Evolutionary conservation across 306 rosid genomes (phyloP).

Genomic region (Acacia crassicarpa): DNA sequence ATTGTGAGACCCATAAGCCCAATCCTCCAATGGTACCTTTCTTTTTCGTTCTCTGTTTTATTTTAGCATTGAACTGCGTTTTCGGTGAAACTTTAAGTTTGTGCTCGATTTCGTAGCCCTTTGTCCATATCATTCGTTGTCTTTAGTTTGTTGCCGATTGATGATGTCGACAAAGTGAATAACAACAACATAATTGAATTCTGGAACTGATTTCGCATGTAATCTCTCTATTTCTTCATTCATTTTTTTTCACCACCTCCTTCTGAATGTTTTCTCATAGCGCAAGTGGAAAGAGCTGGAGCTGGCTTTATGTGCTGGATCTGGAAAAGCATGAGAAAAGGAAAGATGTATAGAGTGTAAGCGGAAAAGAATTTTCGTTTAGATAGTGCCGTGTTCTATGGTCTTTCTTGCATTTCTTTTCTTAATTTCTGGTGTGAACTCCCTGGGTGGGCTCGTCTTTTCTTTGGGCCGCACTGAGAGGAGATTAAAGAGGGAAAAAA

Average conservation of each 20-base stretch:
- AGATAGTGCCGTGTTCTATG: conserved; percentile 59
- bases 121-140: background rate
- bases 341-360: conserved; percentile 34
- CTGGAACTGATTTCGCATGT: background rate
- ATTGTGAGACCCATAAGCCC: conserved; percentile 64
- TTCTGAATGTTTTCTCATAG: conserved; percentile 35
- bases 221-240: conserved; percentile 2
- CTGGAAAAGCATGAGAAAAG: conserved; percentile 49
- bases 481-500: conserved; percentile 39
- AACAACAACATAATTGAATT: background rate
- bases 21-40: conserved; percentile 64
- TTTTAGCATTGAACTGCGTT: background rate
- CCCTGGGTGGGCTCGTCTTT: conserved; percentile 42
- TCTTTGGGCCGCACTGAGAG: conserved; percentile 47
- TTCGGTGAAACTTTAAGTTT: background rate
- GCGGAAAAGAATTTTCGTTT: conserved; percentile 37
- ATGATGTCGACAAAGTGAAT: conserved; percentile 6
- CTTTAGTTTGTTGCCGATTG: conserved; percentile 3
- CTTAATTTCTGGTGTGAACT: conserved; percentile 32
- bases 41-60: background rate
- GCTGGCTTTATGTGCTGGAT: conserved; percentile 71
- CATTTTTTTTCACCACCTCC: conserved; percentile 4
- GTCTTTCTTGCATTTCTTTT: conserved; percentile 44
- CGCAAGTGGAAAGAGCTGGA: conserved; percentile 59
- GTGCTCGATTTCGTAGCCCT: background rate